phyloP scores from a whole-genome alignment of 192 early-diverging fungal genomes.

The Coemansia sp. region DNA sequence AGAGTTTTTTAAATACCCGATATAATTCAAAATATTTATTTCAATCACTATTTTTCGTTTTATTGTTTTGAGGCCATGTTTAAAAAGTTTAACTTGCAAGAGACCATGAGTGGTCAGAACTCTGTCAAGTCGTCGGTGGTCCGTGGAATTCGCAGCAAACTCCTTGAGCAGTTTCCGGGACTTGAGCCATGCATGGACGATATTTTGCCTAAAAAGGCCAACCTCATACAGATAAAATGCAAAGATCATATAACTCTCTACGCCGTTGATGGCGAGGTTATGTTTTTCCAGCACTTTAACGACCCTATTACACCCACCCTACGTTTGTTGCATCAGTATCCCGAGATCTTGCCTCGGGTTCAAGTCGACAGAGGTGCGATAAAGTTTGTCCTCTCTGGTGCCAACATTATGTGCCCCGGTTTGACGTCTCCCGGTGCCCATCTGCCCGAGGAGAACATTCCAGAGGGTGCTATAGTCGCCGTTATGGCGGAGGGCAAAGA shows the following conservation, averaged over 20 bases:
- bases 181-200: conserved; percentile 88
- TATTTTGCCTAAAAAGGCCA: conserved; percentile 94
- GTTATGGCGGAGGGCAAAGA: conserved; percentile 97
- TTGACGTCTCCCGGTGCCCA: conserved; percentile 91
- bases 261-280: conserved; percentile 77
- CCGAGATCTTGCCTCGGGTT: conserved; percentile 85
- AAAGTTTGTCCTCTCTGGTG: conserved; percentile 95
- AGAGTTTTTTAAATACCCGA: not conserved
- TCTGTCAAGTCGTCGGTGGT: conserved; percentile 93
- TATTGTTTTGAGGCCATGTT: conserved; percentile 58
- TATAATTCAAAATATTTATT: not conserved
- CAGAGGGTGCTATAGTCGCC: conserved; percentile 75
- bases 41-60: not conserved
- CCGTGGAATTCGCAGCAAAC: conserved; percentile 79
- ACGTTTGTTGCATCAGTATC: conserved; percentile 89
- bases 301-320: conserved; percentile 89
- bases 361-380: conserved; percentile 98
- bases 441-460: conserved; percentile 73
- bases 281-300: conserved; percentile 97
- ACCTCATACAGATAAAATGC: conserved; percentile 85
- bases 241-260: conserved; percentile 87
- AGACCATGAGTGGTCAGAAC: conserved; percentile 74
- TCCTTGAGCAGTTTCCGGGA: conserved; percentile 86
- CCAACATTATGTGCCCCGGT: conserved; percentile 99
- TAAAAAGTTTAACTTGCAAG: conserved; percentile 80